Base-by-base conservation (phyloP, 2,329 filamentous ascomycete species). In the Hirsutella rhossiliensis region DNA sequence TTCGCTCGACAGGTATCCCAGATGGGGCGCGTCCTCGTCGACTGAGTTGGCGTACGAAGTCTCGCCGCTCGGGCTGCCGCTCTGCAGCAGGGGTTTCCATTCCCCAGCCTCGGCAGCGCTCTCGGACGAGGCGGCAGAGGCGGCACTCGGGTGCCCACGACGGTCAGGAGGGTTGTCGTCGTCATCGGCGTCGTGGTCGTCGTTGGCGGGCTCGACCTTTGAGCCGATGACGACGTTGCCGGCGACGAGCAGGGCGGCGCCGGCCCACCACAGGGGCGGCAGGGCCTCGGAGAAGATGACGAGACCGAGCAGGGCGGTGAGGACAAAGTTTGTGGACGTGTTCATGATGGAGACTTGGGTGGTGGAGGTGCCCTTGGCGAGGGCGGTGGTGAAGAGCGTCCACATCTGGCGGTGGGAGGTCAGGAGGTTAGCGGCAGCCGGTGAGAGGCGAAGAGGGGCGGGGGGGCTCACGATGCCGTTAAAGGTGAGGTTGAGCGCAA, bases 301-400 rank as follows among this genome's bases (percentile, higher is more conserved):
- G 41, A 76, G 68, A 23, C 85, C 84, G 18, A 89, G 67, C 7
- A 89, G 50, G 8, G 85, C 85, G 0, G 85, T 89, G 48, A 87
- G 63, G 63, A 90, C 73, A 61, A 90, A 90, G 64, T 90, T 90
- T 45, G 82, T 73, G 13, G 82, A 86, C 3, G 85, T 89, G 62
- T 90, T 90, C 61, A 90, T 78, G 58, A 90, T 82, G 52, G 78
- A 82, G 41, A 89, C 85, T 56, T 87, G 83, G 0, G 85, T 86
- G 9, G 85, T 87, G 2, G 83, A 87, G 46, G 76, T 74, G 13
- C 84, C 83, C 17, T 76, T 73, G 0, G 84, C 78, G n/a, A 90
- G 74, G 43, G 85, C 85, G 41, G 78, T 75, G 7, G 85, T 90
- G 66, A 89, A 90, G 40, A 90, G 73, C 0, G 82, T 79, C 85